These are phyloP conservation scores for Alectoria sarmentosa DNA, from an alignment of 495 filamentous ascomycete species.

Conservation along the genomic window DNA sequence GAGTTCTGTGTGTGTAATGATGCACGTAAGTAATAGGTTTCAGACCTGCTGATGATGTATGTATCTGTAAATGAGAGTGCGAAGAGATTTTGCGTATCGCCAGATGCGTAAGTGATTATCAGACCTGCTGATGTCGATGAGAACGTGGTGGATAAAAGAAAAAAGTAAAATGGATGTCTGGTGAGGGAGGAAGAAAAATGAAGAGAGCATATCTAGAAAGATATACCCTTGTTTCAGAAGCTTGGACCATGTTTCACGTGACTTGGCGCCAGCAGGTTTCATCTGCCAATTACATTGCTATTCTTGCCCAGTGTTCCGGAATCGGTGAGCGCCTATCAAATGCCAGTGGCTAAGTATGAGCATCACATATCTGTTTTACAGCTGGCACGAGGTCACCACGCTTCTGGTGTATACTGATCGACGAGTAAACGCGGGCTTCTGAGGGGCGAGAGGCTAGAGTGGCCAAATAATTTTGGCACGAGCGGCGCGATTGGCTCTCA, in stretches of 20 bases:
- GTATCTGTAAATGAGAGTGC: background rate
- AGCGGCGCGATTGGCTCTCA: too few relatives aligned
- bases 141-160: background rate
- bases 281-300: background rate
- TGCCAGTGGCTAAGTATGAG: background rate
- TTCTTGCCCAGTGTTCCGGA: background rate
- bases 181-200: background rate
- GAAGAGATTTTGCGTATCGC: background rate
- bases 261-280: background rate
- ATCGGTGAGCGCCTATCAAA: background rate
- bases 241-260: background rate
- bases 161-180: background rate
- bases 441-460: too few relatives aligned
- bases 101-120: too few relatives aligned
- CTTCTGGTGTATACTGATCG: background rate
- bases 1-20: background rate
- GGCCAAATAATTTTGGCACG: too few relatives aligned
- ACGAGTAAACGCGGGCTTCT: too few relatives aligned
- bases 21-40: background rate
- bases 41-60: background rate
- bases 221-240: background rate
- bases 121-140: background rate
- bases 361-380: background rate
- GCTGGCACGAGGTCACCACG: background rate
- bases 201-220: background rate